Conservation (phyloP, 2,329 filamentous ascomycete genomes). For the Fusarium ambrosium region DNA sequence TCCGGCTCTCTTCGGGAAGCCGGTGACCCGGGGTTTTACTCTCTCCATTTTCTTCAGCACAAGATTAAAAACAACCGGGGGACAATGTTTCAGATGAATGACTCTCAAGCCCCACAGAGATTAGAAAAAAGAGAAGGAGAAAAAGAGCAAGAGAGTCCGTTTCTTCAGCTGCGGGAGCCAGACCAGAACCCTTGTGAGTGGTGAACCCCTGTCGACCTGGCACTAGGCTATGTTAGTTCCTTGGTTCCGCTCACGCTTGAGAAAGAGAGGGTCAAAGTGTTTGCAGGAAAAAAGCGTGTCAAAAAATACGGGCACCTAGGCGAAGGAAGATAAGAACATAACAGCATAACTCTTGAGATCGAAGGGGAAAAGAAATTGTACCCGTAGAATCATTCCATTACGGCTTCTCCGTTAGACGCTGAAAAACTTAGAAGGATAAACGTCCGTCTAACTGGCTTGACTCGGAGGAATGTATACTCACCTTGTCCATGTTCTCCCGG, state of each 20-base stretch:
- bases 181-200: background rate
- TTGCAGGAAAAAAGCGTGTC: background rate
- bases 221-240: background rate
- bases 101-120: slow-evolving; percentile 8
- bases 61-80: background rate
- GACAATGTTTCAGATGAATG: slow-evolving; percentile 25
- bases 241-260: background rate
- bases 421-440: background rate
- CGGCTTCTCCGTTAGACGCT: background rate
- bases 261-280: slow-evolving; percentile 10
- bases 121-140: too few relatives aligned
- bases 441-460: background rate
- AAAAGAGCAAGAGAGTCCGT: too few relatives aligned
- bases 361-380: background rate
- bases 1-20: background rate
- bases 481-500: slow-evolving; percentile 15
- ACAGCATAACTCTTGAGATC: background rate
- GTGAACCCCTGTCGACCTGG: background rate
- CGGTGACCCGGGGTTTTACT: background rate
- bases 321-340: background rate
- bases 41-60: background rate
- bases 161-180: slow-evolving; percentile 13
- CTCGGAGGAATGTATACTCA: background rate
- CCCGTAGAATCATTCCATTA: background rate
- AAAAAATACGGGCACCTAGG: background rate